Evolutionary conservation across 2,329 filamentous ascomycete species (phyloP), one percentile per base, ranked within the genome.

Genomic region (Fusarium brachygibbosum): DNA sequence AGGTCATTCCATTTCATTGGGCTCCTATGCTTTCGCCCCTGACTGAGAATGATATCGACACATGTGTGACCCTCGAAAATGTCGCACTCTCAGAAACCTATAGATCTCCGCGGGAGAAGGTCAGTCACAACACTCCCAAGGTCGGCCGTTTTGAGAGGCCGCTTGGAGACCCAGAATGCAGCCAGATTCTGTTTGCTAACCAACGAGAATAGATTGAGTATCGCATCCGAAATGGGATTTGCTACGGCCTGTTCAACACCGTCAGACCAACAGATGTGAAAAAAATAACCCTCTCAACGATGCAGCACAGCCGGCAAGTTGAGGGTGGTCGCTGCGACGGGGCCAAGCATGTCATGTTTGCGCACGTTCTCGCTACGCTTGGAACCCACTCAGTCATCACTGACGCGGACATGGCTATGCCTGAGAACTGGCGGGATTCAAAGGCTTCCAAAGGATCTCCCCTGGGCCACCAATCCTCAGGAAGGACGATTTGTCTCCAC

Each of bases 401-500:
- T 2, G 93, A 97, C 74, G 84, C 84, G 9, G 89, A 93, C 68
- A 97, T 97, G 93, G 86, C 84, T 23, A 84, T 90, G 41, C 93
- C 93, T 1, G 78, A 82, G 38, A 86, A 91, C 76, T 95, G 91
- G 90, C 82, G 84, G 63, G 82, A 83, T 49, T 80, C 81, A 49
- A 80, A 80, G 57, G 77, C 70, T 23, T 73, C 60, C 48, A 76
- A 82, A 53, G 77, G 80, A 46, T 82, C 85, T 35, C 76, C 78
- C 3, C 75, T 88, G 12, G 93, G 93, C 32, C 93, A 97, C 78
- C 87, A 91, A 72, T 88, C 93, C 61, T 82, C 83, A 17, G 93
- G 93, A 38, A 82, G 88, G 42, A 97, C 93, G 0, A 85, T 97
- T 57, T 93, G 89, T 57, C 81, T 97, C 50, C 94, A 98, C 79